Evolutionary conservation across 352 stramenopile genomes (phyloP).

Genomic region (Phytophthora litchii): DNA sequence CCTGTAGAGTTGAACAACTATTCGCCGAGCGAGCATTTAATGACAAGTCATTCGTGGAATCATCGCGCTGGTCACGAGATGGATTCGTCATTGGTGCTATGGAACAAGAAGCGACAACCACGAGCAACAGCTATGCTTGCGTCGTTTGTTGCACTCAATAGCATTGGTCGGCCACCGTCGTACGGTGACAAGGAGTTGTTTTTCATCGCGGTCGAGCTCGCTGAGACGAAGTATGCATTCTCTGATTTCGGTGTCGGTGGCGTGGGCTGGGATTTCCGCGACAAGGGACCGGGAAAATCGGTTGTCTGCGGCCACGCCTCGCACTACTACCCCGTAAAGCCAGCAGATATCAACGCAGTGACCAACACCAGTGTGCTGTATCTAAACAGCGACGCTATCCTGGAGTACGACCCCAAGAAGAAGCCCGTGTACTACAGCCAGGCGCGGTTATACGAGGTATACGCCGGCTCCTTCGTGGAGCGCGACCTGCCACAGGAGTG

Average conservation of each 20-base stretch:
- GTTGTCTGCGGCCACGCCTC: conserved; percentile 60
- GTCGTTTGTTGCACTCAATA: conserved; percentile 56
- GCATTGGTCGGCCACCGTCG: conserved; percentile 42
- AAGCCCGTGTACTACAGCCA: conserved; percentile 55
- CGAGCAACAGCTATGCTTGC: conserved; percentile 69
- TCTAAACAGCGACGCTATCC: conserved; percentile 73
- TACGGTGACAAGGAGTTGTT: conserved; percentile 86
- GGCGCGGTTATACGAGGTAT: conserved; percentile 54
- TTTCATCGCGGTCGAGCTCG: conserved; percentile 70
- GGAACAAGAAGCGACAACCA: conserved; percentile 70
- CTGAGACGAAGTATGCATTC: conserved; percentile 72
- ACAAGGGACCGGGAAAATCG: conserved; percentile 36
- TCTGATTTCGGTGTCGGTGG: conserved; percentile 67
- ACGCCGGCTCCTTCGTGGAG: conserved; percentile 51
- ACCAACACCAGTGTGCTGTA: conserved; percentile 50
- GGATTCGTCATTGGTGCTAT: conserved; percentile 81
- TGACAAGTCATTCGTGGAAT: conserved; percentile 70
- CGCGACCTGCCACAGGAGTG: conserved; percentile 55
- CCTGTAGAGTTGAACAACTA: conserved; percentile 39
- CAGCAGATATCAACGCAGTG: conserved; percentile 9
- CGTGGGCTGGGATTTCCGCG: conserved; percentile 47
- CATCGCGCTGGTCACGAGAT: conserved; percentile 66
- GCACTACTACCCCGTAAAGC: conserved; percentile 62
- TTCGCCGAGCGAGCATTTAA: conserved; percentile 60
- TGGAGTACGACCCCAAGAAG: conserved; percentile 49